phyloP scores from a whole-genome alignment of 2,329 filamentous ascomycete species.

The Exophiala lecanii-corni region DNA sequence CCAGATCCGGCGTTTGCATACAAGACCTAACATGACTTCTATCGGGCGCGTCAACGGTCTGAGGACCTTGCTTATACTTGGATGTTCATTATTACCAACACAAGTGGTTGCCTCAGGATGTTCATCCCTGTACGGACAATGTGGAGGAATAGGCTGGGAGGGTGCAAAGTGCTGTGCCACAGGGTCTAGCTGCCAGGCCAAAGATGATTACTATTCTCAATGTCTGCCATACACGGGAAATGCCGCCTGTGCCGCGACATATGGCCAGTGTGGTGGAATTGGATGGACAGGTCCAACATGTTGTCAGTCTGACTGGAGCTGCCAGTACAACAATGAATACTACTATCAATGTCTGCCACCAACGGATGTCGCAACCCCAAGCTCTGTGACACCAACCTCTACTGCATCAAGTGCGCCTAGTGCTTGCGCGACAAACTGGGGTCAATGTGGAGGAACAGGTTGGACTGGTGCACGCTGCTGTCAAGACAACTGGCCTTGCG shows the following conservation, averaged over 20 bases:
- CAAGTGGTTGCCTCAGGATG: background rate
- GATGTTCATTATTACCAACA: background rate
- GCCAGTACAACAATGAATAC: slow-evolving; percentile 40
- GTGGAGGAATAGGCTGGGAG: slow-evolving; percentile 3
- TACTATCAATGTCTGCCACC: slow-evolving; percentile 42
- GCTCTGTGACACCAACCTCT: slow-evolving; percentile 3
- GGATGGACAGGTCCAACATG: slow-evolving; percentile 38
- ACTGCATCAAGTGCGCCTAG: background rate
- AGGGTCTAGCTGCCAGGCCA: background rate
- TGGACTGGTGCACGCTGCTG: slow-evolving; percentile 22
- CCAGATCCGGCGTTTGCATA: too few species aligned
- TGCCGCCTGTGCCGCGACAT: slow-evolving; percentile 21
- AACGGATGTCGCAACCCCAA: background rate
- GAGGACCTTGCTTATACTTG: background rate
- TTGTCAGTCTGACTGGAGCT: slow-evolving; percentile 38
- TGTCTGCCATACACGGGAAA: slow-evolving; percentile 4
- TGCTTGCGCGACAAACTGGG: slow-evolving; percentile 11
- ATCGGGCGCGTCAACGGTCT: too few species aligned
- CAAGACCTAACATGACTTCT: too few species aligned
- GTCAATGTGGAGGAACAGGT: slow-evolving; percentile 21
- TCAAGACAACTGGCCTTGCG: slow-evolving; percentile 9
- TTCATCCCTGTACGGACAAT: background rate
- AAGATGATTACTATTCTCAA: slow-evolving; percentile 3
- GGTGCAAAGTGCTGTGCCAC: background rate
- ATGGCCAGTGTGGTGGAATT: slow-evolving; percentile 44